Evolutionary conservation across 2,329 filamentous ascomycete genomes (phyloP), one percentile per base, ranked within the genome.

Genomic region (Endocalyx cinctus): DNA sequence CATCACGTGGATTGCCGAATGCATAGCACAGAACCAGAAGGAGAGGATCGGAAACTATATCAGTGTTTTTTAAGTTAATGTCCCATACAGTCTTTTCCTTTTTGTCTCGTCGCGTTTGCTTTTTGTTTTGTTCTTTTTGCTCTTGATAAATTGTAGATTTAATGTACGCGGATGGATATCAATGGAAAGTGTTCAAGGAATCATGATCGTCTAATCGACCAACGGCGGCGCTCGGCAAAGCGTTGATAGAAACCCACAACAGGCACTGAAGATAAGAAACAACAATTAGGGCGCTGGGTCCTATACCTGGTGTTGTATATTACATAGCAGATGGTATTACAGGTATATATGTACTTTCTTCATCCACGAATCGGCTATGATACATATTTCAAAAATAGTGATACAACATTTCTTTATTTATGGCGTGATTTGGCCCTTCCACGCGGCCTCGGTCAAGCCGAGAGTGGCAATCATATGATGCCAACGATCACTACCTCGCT

Each of bases 21-120:
- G 92, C 68, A 98, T 98, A 75, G 92, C 92, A 35, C 92, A 98
- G 67, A 96, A 95, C 70, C 92, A 98, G 67, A 98, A 98, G 71
- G 92, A 98, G 64, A 80, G 92, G 58, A 97, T 98, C 60, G 85
- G 87, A 51, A 98, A 97, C 67, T 98, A 94, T 66, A 98, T 98
- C 62, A 95, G 88, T 65, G 92, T 97, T 42, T 95, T 98, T 66
- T 95, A 66, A 75, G n/a, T n/a, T n/a, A n/a, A n/a, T n/a, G n/a
- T n/a, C n/a, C n/a, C n/a, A n/a, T n/a, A n/a, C n/a, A n/a, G n/a
- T n/a, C n/a, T n/a, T n/a, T n/a, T n/a, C n/a, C n/a, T n/a, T n/a
- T n/a, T n/a, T n/a, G n/a, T n/a, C n/a, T n/a, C n/a, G n/a, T n/a
- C n/a, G n/a, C n/a, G n/a, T n/a, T n/a, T n/a, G n/a, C n/a, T n/a